Base-by-base conservation (phyloP, 1,284 basidiomycete species). In the Fomes fomentarius region DNA sequence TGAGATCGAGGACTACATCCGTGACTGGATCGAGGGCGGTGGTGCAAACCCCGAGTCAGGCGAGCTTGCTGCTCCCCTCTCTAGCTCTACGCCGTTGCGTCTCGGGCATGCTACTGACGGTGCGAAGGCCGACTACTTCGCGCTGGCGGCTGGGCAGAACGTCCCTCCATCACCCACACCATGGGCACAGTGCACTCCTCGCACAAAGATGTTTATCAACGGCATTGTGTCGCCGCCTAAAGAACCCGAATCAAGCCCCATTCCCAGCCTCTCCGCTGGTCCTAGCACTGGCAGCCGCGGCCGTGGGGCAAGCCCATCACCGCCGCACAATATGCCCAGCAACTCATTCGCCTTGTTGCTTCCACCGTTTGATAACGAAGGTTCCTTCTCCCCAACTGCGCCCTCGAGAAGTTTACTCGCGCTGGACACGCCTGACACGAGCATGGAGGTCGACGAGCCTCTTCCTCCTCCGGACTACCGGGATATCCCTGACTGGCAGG, bases 161-260 rank as follows among this genome's bases (percentile, higher is more conserved):
- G 19, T 30, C 8, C 19, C 43, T 9, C 10, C 28, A 2, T 45
- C 31, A 7, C 21, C 51, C 6, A 14, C 44, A 7, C 31, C 25
- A 31, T 12, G 11, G n/a, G 33, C 33, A 7, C 40, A 43, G 8
- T 48, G 35, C 41, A 54, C 52, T 5, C 52, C 52, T 1, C 52
- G 48, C 6, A 54, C 52, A 15, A 48, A 54, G 42, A 54, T 54
- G 52, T 54, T 54, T 41, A 54, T 54, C 35, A 54, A 54, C n/a
- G 47, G 47, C 4, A 26, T 54, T 14, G 22, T 47, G 12, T 52
- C 51, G 2, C 51, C 51, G 7, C 38, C n/a, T 1, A 47, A 42
- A 38, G 46, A 31, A 7, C 19, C 21, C 42, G 39, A 44, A 34
- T 48, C 52, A 5, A 54, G 52, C 26, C 52, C 50, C 31, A 35